Conservation (phyloP, 164 flowering plant species). For the Kalanchoe fedtschenkoi region DNA sequence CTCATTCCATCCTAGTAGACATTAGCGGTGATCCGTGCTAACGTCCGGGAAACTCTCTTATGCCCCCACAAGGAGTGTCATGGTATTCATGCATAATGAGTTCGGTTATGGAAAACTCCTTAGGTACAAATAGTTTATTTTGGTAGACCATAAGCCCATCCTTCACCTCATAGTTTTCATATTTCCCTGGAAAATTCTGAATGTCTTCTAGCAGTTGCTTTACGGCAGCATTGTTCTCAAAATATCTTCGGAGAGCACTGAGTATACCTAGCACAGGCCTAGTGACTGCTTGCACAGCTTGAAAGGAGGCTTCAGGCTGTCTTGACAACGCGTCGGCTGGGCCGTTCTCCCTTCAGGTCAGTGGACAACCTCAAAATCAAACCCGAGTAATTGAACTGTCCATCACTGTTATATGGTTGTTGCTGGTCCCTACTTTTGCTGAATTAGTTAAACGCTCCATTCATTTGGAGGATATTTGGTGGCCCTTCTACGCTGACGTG, state of each 20-base stretch:
- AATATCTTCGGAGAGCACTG: too few relatives aligned
- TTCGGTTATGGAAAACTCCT: neutral
- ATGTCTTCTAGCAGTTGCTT: too few relatives aligned
- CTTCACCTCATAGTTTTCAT: too few relatives aligned
- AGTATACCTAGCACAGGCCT: neutral
- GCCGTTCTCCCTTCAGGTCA: slow-evolving; percentile 1
- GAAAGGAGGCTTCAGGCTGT: neutral
- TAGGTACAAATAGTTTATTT: neutral
- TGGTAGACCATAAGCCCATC: neutral
- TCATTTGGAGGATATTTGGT: too few relatives aligned
- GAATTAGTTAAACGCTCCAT: too few relatives aligned
- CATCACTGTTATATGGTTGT: too few relatives aligned
- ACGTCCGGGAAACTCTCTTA: neutral
- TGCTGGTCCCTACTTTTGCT: too few relatives aligned
- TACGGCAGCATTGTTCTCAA: too few relatives aligned
- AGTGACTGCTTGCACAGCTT: neutral
- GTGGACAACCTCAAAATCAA: neutral
- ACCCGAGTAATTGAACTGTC: neutral
- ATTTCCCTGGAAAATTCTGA: too few relatives aligned
- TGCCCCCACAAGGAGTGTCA: neutral
- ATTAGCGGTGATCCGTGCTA: neutral
- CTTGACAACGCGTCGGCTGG: slow-evolving; percentile 6
- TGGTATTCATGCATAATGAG: neutral
- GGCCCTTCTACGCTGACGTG: too few relatives aligned
- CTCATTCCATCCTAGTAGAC: neutral